Percentiles rank a stretch among this genome's conserved stretches.
Conservation (phyloP, 1,284 basidiomycete species). For the Cryptococcus jaspeensis region DNA sequence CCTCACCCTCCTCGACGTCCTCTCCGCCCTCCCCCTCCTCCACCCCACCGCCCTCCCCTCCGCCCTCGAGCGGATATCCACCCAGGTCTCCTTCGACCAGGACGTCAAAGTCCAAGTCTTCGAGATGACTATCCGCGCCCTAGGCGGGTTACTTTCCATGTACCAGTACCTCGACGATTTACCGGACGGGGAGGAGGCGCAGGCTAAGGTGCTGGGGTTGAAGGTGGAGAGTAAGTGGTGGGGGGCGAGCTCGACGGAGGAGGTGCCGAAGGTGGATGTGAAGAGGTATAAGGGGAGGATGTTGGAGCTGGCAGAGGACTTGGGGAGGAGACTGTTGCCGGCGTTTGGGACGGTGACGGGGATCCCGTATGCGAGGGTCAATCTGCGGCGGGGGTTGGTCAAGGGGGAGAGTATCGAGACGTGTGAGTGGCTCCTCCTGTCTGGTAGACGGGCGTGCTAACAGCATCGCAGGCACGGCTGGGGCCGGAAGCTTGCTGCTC, state of each 20-base stretch:
- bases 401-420: slow-evolving; percentile 44
- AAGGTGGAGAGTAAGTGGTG: slow-evolving; percentile 2
- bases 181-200: slow-evolving; percentile 46
- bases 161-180: slow-evolving; percentile 64
- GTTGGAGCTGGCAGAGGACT: slow-evolving; percentile 74
- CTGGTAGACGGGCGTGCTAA: slow-evolving; percentile 60
- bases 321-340: slow-evolving; percentile 77
- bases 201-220: slow-evolving; percentile 25
- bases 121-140: slow-evolving; percentile 75
- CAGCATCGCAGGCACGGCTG: slow-evolving; percentile 73
- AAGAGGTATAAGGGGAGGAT: slow-evolving; percentile 71
- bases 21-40: slow-evolving; percentile 43
- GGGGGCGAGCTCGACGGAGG: slow-evolving; percentile 2
- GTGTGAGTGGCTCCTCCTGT: slow-evolving; percentile 29
- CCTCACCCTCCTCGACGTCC: slow-evolving; percentile 46
- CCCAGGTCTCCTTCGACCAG: slow-evolving; percentile 41
- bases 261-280: slow-evolving; percentile 61
- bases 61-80: slow-evolving; percentile 37
- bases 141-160: slow-evolving; percentile 83
- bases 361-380: slow-evolving; percentile 80
- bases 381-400: slow-evolving; percentile 39
- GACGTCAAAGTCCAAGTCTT: slow-evolving; percentile 60
- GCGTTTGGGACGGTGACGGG: slow-evolving; percentile 87
- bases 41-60: slow-evolving; percentile 35
- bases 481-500: slow-evolving; percentile 83